A percentile compares a stretch with the other conserved stretches of the same genome.
Evolutionary conservation across 768 basidiomycete genomes (phyloP).

Genomic region (Tricholoma hemisulphureum): DNA sequence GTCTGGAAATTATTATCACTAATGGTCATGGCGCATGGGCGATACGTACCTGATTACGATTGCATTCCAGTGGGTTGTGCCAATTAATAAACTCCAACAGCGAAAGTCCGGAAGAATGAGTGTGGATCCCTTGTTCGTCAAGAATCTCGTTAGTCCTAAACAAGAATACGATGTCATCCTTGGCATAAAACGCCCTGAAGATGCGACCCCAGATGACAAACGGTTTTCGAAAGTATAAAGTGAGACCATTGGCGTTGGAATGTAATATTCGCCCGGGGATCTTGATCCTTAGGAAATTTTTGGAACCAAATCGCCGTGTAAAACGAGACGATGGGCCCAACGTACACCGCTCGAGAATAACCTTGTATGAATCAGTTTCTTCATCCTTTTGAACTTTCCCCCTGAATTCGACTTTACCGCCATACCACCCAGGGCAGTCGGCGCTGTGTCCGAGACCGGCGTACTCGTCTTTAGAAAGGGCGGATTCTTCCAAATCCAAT

Average conservation of each 20-base stretch:
- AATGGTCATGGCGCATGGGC: neutral
- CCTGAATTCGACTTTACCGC: slow-evolving; percentile 57
- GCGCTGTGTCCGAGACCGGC: slow-evolving; percentile 44
- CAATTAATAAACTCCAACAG: slow-evolving; percentile 51
- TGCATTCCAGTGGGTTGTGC: slow-evolving; percentile 51
- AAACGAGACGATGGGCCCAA: slow-evolving; percentile 59
- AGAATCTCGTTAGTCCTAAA: slow-evolving; percentile 50
- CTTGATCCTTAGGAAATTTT: slow-evolving; percentile 51
- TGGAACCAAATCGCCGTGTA: slow-evolving; percentile 62
- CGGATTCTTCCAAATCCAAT: slow-evolving; percentile 53
- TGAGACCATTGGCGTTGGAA: slow-evolving; percentile 28
- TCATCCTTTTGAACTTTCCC: slow-evolving; percentile 32
- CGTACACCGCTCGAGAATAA: slow-evolving; percentile 47
- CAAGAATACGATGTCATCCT: slow-evolving; percentile 57
- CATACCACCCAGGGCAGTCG: slow-evolving; percentile 49
- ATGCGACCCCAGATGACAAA: slow-evolving; percentile 54
- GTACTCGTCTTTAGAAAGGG: slow-evolving; percentile 29
- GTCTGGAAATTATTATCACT: slow-evolving; percentile 33
- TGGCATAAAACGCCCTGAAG: slow-evolving; percentile 60
- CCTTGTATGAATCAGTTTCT: slow-evolving; percentile 24
- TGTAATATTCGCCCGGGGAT: slow-evolving; percentile 35
- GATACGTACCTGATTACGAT: slow-evolving; percentile 48
- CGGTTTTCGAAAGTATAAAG: slow-evolving; percentile 45
- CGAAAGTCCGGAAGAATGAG: slow-evolving; percentile 19
- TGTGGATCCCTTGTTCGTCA: slow-evolving; percentile 16